phyloP scores from a whole-genome alignment of 768 basidiomycete species.

The Agaricus blazei region DNA sequence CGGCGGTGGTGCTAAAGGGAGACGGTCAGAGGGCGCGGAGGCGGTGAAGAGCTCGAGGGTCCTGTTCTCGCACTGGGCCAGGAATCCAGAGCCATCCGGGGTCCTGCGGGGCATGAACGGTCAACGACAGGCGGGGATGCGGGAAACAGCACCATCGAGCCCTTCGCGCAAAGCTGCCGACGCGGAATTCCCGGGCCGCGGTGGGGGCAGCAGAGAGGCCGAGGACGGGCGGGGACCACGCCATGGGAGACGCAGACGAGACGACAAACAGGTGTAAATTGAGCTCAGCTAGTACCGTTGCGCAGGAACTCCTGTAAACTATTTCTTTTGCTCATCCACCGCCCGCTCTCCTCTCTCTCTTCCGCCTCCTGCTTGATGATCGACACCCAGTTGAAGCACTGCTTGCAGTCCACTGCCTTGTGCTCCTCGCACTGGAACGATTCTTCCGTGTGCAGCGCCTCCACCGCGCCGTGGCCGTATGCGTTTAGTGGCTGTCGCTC shows the following conservation, averaged over 20 bases:
- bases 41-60: constrained; percentile 47
- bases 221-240: constrained; percentile 27
- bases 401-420: constrained; percentile 21
- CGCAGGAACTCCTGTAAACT: constrained; percentile 8
- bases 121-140: not conserved
- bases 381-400: constrained; percentile 31
- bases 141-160: not conserved
- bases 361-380: constrained; percentile 22
- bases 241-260: not conserved
- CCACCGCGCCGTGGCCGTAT: constrained; percentile 7
- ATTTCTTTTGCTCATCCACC: constrained; percentile 20
- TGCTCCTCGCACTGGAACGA: constrained; percentile 25
- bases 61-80: constrained; percentile 70
- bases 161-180: not conserved
- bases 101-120: constrained; percentile 41
- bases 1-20: constrained; percentile 9
- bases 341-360: constrained; percentile 16
- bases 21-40: not conserved
- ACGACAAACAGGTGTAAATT: not conserved
- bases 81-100: constrained; percentile 63
- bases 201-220: constrained; percentile 13
- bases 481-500: constrained; percentile 13
- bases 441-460: constrained; percentile 8
- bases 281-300: not conserved
- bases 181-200: not conserved